Base-by-base conservation (phyloP, 78 protist genomes). In the Cavenderia fasciculata region DNA sequence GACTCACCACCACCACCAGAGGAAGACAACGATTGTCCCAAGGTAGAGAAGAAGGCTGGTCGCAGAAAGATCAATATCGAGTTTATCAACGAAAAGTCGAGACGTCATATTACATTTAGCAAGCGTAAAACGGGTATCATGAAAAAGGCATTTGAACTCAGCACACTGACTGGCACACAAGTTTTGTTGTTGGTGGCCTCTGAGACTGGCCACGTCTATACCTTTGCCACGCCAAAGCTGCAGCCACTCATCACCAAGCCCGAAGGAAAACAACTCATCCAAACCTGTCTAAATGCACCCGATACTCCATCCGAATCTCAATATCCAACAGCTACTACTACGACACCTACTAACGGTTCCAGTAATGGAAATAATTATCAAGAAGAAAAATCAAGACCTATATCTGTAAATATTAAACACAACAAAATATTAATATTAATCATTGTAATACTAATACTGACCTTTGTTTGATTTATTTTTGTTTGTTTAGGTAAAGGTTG, bases 151-250 rank as follows among this genome's bases (percentile, higher is more conserved):
- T 95, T 84, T 51, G 98, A 97, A 62, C 77, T 96, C 11, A 73
- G 91, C 19, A 94, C 96, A 18, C 86, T 97, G 41, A 96, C 99
- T 19, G 98, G 99, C 10, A 92, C 99, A 0, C 98, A 97, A 74
- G 98, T 97, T 2, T 71, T 97, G 21, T 88, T 97, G 23, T 52
- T 97, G 19, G 95, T 97, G 2, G 97, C 99, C 3, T 94, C 97
- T 14, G 99, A 97, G 54, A 96, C 97, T 25, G 98, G 98, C 33
- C 97, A 97, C 59, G 97, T 97, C 36, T 97, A 97, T 92, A 94
- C 98, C 0, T 97, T 95, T 40, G 98, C 99, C 38, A 97, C 98
- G 18, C 96, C 99, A 1, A 97, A 97, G 85, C 74, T 97, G 29
- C 96, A 96, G 87, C 98, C 98, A 6, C 76, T 97, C 40, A 93